Conservation (phyloP, 805 yeast genomes). For the Phaffomyces opuntiae region DNA sequence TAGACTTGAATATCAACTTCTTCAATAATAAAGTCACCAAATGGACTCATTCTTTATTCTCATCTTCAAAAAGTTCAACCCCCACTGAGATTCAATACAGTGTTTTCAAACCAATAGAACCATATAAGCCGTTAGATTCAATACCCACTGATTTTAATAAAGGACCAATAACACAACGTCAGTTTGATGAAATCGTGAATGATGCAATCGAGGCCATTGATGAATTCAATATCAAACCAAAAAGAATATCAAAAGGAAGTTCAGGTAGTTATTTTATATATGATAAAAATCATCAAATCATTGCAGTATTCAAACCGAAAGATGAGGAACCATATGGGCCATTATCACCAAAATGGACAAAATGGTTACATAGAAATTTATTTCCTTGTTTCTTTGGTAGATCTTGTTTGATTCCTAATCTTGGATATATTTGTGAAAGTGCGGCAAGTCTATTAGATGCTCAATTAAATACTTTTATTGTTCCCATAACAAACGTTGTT, state of each 20-base stretch:
- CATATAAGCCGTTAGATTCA: slow-evolving; percentile 19
- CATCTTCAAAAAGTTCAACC: slow-evolving; percentile 11
- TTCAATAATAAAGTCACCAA: slow-evolving; percentile 18
- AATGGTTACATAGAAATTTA: slow-evolving; percentile 68
- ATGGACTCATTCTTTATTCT: slow-evolving; percentile 26
- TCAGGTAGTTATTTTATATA: slow-evolving; percentile 64
- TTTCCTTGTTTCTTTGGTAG: slow-evolving; percentile 77
- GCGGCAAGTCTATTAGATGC: slow-evolving; percentile 64
- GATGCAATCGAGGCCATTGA: slow-evolving; percentile 38
- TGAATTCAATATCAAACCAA: slow-evolving; percentile 38
- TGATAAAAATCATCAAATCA: slow-evolving; percentile 28
- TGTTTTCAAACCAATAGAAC: slow-evolving; percentile 41
- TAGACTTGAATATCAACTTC: slow-evolving; percentile 17
- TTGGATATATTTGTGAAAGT: slow-evolving; percentile 65
- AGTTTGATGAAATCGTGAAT: slow-evolving; percentile 36
- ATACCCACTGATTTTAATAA: slow-evolving; percentile 22
- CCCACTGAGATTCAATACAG: slow-evolving; percentile 46
- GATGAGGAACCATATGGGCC: slow-evolving; percentile 82
- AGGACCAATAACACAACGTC: slow-evolving; percentile 22
- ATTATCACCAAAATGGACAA: slow-evolving; percentile 70
- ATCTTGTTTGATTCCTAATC: slow-evolving; percentile 63
- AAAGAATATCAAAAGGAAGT: slow-evolving; percentile 55
- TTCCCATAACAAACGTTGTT: slow-evolving; percentile 60
- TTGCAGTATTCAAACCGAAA: slow-evolving; percentile 69
- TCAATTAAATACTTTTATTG: slow-evolving; percentile 50